phyloP scores from a whole-genome alignment of 148 eudicot species.

The Camellia granthamiana region DNA sequence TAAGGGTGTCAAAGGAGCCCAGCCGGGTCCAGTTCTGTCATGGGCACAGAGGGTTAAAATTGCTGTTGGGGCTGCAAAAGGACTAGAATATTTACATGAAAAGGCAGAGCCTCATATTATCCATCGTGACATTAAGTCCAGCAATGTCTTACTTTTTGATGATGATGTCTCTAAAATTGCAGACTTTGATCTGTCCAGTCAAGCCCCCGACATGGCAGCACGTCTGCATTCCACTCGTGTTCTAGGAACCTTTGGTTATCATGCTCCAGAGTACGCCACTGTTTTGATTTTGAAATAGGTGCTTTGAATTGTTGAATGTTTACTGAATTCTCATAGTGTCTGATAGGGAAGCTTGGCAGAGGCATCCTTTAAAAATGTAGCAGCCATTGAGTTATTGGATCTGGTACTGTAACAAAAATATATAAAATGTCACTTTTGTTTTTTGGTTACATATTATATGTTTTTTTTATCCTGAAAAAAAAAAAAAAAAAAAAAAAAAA shows the following conservation, averaged over 20 bases:
- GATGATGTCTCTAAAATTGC: conserved; percentile 83
- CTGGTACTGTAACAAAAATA: neutral
- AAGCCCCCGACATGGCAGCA: conserved; percentile 77
- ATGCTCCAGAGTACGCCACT: conserved; percentile 77
- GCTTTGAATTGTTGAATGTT: neutral
- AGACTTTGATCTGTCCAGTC: conserved; percentile 78
- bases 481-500: neutral
- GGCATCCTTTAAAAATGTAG: neutral
- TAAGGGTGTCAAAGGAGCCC: conserved; percentile 78
- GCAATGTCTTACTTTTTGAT: conserved; percentile 70
- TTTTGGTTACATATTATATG: neutral
- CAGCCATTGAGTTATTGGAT: neutral
- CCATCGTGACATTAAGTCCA: conserved; percentile 81
- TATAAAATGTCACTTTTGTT: neutral
- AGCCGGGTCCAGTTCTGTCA: conserved; percentile 71
- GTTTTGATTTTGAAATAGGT: neutral
- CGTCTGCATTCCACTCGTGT: conserved; percentile 83
- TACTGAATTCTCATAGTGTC: neutral
- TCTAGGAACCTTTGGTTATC: conserved; percentile 72
- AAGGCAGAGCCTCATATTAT: conserved; percentile 72
- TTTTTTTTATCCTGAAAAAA: neutral
- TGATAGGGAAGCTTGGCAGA: neutral
- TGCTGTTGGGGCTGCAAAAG: conserved; percentile 84
- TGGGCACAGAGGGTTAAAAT: conserved; percentile 84
- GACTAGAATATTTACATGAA: conserved; percentile 78